Percentiles rank a stretch among this genome's conserved stretches.
Conservation (phyloP, 495 filamentous ascomycete genomes). For the Hypoxylon subgilvum region DNA sequence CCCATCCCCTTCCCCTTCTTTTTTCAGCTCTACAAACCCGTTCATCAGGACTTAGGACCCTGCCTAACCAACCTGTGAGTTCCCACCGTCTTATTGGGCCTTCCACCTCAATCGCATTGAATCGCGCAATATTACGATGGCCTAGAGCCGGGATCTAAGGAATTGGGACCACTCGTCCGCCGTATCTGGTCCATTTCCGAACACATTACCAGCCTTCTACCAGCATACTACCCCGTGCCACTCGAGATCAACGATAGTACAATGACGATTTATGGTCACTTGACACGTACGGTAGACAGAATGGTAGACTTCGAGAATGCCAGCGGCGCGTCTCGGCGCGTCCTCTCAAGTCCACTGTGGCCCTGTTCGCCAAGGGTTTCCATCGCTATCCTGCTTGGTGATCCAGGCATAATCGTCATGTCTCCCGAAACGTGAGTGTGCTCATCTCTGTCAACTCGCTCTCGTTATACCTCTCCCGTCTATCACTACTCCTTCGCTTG, state of each 20-base stretch:
- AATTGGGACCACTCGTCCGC: conserved; percentile 30
- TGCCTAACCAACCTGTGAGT: conserved; percentile 36
- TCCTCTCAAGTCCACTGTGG: background rate
- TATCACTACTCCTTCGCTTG: background rate
- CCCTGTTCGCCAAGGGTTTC: conserved; percentile 25
- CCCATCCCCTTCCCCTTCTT: conserved; percentile 34
- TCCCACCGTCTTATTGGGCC: conserved; percentile 30
- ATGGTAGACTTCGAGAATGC: background rate
- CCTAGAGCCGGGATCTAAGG: conserved; percentile 41
- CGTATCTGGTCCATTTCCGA: conserved; percentile 22
- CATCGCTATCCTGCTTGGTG: conserved; percentile 33
- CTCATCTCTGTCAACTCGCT: conserved; percentile 18
- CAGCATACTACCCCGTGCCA: conserved; percentile 15
- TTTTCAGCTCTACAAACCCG: conserved; percentile 27
- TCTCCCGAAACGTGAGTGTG: conserved; percentile 35
- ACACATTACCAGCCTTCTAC: background rate
- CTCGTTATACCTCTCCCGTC: conserved; percentile 16
- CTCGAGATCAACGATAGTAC: conserved; percentile 33
- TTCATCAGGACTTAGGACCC: conserved; percentile 42
- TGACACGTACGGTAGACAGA: conserved; percentile 19
- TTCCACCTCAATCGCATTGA: conserved; percentile 50
- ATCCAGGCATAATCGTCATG: conserved; percentile 34
- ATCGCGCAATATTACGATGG: conserved; percentile 53
- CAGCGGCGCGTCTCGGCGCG: background rate
- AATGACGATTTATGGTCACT: conserved; percentile 24